Evolutionary conservation across 2,329 filamentous ascomycete species (phyloP).

Genomic region (Plenodomus biglobosus): DNA sequence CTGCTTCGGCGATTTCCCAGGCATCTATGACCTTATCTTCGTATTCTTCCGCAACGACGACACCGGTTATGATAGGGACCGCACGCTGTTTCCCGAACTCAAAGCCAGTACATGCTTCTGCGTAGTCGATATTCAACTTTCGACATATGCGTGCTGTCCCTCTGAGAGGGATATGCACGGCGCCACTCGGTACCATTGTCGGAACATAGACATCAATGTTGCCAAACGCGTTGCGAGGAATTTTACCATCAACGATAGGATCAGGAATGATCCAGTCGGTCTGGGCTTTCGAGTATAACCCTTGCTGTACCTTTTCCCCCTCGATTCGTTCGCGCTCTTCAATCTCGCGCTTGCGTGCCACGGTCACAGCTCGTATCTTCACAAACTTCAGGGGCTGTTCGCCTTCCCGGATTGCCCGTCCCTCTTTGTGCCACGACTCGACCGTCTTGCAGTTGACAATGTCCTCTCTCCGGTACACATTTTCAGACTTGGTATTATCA

Average conservation of each 20-base stretch:
- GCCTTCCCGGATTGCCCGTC: constrained; percentile 70
- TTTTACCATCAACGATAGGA: constrained; percentile 79
- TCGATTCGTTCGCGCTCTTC: constrained; percentile 77
- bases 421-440: constrained; percentile 98
- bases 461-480: constrained; percentile 77
- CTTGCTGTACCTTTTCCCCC: constrained; percentile 83
- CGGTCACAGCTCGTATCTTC: constrained; percentile 86
- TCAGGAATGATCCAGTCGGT: constrained; percentile 95
- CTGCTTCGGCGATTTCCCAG: constrained; percentile 71
- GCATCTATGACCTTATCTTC: constrained; percentile 73
- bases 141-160: constrained; percentile 80
- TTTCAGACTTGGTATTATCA: constrained; percentile 70
- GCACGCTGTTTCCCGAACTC: constrained; percentile 95
- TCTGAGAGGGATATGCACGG: constrained; percentile 77
- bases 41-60: constrained; percentile 83
- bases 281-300: constrained; percentile 78
- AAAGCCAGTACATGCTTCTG: constrained; percentile 93
- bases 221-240: constrained; percentile 91
- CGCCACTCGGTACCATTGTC: constrained; percentile 86
- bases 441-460: constrained; percentile 84
- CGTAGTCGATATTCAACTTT: constrained; percentile 80
- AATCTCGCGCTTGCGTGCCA: constrained; percentile 83
- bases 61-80: constrained; percentile 86
- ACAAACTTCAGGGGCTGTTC: constrained; percentile 80
- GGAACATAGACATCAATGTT: constrained; percentile 96